These are phyloP conservation scores for Nothophaeocryptopus gaeumannii DNA, from an alignment of 2,329 filamentous ascomycete genomes.

Conservation along the genomic window DNA sequence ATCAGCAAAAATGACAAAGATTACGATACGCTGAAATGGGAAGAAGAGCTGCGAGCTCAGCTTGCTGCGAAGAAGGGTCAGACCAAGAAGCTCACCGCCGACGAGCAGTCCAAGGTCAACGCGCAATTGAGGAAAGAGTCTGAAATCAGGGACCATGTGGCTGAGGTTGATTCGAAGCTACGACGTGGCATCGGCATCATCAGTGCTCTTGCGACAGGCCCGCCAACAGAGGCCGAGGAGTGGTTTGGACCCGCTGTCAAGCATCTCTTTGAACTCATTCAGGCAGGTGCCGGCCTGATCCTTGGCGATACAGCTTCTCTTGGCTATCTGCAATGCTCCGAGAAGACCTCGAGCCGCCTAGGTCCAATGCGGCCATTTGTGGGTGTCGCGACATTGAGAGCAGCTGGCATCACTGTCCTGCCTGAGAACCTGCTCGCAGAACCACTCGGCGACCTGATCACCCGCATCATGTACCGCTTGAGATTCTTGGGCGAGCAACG, in stretches of 20 bases:
- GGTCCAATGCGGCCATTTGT: conserved; percentile 77
- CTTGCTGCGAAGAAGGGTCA: conserved; percentile 90
- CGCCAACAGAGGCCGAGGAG: conserved; percentile 79
- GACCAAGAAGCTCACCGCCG: conserved; percentile 83
- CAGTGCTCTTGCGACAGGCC: conserved; percentile 74
- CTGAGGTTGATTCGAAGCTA: conserved; percentile 66
- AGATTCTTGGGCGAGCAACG: conserved; percentile 88
- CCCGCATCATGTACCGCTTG: conserved; percentile 83
- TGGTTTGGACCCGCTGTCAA: conserved; percentile 85
- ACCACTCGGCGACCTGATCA: conserved; percentile 75
- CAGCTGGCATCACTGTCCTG: conserved; percentile 70
- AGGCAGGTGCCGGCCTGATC: conserved; percentile 76
- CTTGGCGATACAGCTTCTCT: conserved; percentile 75
- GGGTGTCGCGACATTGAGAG: conserved; percentile 79
- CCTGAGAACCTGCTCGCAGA: conserved; percentile 72
- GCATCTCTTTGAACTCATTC: conserved; percentile 69
- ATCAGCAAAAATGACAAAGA: conserved; percentile 91
- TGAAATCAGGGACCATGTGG: conserved; percentile 71
- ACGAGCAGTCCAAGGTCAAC: conserved; percentile 87
- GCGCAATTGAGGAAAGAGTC: conserved; percentile 86
- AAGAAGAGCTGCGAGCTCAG: conserved; percentile 82
- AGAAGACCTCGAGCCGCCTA: conserved; percentile 70
- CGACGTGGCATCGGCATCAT: conserved; percentile 84
- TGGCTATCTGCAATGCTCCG: conserved; percentile 76
- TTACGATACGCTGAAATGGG: conserved; percentile 95